Evolutionary conservation across 2,329 filamentous ascomycete genomes (phyloP).

Genomic region (Aspergillus aculeatus): DNA sequence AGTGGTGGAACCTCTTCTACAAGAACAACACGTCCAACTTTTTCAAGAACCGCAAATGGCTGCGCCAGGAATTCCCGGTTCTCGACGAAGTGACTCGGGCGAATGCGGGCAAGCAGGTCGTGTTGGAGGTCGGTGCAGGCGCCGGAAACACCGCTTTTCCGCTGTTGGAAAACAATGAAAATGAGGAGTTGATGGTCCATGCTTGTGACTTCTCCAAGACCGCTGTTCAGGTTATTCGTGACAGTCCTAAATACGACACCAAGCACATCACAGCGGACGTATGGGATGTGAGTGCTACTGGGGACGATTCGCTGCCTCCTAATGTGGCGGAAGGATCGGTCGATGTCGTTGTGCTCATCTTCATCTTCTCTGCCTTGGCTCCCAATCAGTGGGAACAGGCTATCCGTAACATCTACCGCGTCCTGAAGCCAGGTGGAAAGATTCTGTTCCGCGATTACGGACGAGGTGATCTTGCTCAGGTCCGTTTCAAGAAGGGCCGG

Average conservation of each 20-base stretch:
- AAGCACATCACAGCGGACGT: slow-evolving; percentile 81
- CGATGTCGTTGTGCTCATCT: slow-evolving; percentile 91
- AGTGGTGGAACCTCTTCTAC: slow-evolving; percentile 98
- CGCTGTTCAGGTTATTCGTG: slow-evolving; percentile 88
- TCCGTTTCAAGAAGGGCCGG: slow-evolving; percentile 91
- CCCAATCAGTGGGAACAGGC: slow-evolving; percentile 82
- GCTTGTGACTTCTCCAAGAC: slow-evolving; percentile 96
- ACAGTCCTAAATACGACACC: slow-evolving; percentile 71
- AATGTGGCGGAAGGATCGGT: slow-evolving; percentile 75
- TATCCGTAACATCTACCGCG: slow-evolving; percentile 73
- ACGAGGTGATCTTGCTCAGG: slow-evolving; percentile 90
- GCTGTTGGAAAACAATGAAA: slow-evolving; percentile 78
- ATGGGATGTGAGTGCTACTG: slow-evolving; percentile 78
- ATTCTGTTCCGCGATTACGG: slow-evolving; percentile 97
- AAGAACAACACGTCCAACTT: slow-evolving; percentile 97
- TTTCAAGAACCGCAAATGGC: slow-evolving; percentile 98
- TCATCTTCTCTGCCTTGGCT: slow-evolving; percentile 91
- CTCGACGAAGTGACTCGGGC: slow-evolving; percentile 71
- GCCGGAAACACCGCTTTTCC: slow-evolving; percentile 97
- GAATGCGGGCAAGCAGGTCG: slow-evolving; percentile 65
- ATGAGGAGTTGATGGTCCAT: slow-evolving; percentile 77
- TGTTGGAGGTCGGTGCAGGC: slow-evolving; percentile 91
- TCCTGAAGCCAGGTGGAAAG: slow-evolving; percentile 88
- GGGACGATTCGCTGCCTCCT: slow-evolving; percentile 64
- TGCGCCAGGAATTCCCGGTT: slow-evolving; percentile 92